Percentiles rank a stretch among this genome's conserved stretches.
Conservation (phyloP, 306 rosid genomes). For the Trifolium subterraneum region DNA sequence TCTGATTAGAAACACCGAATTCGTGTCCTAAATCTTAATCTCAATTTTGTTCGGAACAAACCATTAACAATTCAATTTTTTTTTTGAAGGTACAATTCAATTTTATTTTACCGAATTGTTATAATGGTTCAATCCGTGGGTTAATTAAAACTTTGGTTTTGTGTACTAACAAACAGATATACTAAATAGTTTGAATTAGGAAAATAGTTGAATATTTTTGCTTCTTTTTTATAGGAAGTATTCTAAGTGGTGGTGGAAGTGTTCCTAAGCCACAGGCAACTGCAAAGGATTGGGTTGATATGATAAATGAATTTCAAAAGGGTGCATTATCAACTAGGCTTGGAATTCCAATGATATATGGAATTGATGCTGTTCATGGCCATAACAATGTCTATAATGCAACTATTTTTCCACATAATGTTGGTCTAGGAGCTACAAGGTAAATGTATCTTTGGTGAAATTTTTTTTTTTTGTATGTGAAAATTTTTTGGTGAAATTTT, state of each 20-base stretch:
- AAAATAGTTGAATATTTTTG: no score
- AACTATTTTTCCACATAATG: slow-evolving; percentile 78
- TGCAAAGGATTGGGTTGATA: slow-evolving; percentile 69
- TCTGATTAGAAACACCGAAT: no score
- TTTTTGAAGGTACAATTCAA: no score
- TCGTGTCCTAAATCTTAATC: no score
- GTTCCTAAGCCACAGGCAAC: slow-evolving; percentile 56
- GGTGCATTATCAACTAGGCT: slow-evolving; percentile 62
- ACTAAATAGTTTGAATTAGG: background rate
- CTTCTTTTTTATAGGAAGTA: slow-evolving; percentile 51
- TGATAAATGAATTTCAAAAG: slow-evolving; percentile 66
- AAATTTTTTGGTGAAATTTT: background rate
- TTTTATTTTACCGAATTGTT: no score
- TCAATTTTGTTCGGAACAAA: no score
- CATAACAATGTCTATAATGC: slow-evolving; percentile 64
- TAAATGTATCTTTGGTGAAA: no score
- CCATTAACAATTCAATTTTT: no score
- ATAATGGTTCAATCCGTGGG: no score
- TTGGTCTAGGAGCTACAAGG: slow-evolving; percentile 85
- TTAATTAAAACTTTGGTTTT: no score
- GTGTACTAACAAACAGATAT: background rate
- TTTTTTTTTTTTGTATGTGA: background rate
- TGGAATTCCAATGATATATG: slow-evolving; percentile 76
- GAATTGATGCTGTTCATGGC: slow-evolving; percentile 82
- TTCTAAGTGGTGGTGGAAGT: slow-evolving; percentile 70